Evolutionary conservation across 805 yeast genomes (phyloP).

Genomic region (Kazachstania africana): DNA sequence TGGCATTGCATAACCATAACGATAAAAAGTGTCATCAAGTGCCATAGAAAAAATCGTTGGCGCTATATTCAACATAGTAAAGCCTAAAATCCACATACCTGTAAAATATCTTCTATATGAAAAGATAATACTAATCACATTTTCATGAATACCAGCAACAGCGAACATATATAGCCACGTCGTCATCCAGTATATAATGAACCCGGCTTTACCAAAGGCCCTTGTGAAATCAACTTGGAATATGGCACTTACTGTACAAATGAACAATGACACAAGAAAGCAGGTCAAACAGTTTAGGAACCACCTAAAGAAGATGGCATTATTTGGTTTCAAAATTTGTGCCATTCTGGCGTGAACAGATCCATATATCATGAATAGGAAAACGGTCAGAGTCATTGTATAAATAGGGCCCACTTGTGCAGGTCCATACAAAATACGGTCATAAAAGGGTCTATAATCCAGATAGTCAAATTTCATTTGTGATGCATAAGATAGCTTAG

Average conservation of each 20-base stretch:
- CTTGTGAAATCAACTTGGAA: slow-evolving; percentile 49
- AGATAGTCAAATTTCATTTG: slow-evolving; percentile 24
- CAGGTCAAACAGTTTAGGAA: slow-evolving; percentile 39
- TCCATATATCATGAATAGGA: slow-evolving; percentile 50
- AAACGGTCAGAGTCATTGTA: slow-evolving; percentile 59
- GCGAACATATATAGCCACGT: slow-evolving; percentile 61
- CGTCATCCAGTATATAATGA: slow-evolving; percentile 63
- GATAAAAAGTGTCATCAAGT: slow-evolving; percentile 42
- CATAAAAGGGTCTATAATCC: slow-evolving; percentile 41
- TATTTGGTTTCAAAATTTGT: slow-evolving; percentile 31
- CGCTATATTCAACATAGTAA: slow-evolving; percentile 59
- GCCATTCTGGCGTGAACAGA: slow-evolving; percentile 42
- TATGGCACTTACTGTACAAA: slow-evolving; percentile 51
- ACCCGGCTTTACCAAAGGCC: slow-evolving; percentile 58
- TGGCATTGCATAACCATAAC: slow-evolving; percentile 61
- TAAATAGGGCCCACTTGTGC: slow-evolving; percentile 67
- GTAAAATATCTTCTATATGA: slow-evolving; percentile 47
- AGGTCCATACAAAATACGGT: slow-evolving; percentile 49
- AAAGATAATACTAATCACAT: slow-evolving; percentile 41
- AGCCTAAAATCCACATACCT: slow-evolving; percentile 62
- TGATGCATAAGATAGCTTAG: slow-evolving; percentile 14
- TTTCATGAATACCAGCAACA: slow-evolving; percentile 67
- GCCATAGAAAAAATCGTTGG: slow-evolving; percentile 60
- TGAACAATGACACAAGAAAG: slow-evolving; percentile 45
- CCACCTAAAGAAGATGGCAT: slow-evolving; percentile 43